phyloP scores from a whole-genome alignment of 345 rosid genomes.

The Bretschneidera sinensis region DNA sequence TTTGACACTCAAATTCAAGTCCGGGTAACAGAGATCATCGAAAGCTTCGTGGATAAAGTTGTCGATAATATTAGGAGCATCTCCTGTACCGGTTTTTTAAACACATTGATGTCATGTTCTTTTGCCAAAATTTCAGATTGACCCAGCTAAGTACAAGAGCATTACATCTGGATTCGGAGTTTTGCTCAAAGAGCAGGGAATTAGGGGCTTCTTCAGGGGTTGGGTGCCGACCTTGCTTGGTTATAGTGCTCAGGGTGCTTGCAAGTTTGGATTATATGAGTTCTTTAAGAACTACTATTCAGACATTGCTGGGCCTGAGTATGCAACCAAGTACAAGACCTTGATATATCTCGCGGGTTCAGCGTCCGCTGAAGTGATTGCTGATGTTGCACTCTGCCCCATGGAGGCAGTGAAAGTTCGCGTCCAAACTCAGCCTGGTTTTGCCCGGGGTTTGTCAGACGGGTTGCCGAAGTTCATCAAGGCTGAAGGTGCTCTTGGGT shows the following conservation, averaged over 20 bases:
- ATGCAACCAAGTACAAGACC: constrained; percentile 80
- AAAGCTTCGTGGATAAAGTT: too few relatives aligned
- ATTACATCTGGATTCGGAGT: constrained; percentile 70
- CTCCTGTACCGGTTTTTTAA: too few relatives aligned
- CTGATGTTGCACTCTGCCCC: constrained; percentile 92
- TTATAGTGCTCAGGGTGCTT: constrained; percentile 95
- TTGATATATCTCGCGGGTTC: constrained; percentile 91
- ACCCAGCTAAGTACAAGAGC: constrained; percentile 83
- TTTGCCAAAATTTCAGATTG: constrained; percentile 48
- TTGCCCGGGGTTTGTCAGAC: constrained; percentile 86
- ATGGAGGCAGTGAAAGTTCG: constrained; percentile 96
- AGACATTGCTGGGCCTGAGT: constrained; percentile 89
- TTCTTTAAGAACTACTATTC: constrained; percentile 92
- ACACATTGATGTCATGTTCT: too few relatives aligned
- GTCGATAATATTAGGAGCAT: too few relatives aligned
- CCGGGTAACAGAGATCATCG: too few relatives aligned
- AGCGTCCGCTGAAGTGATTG: constrained; percentile 87
- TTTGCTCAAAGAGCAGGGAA: constrained; percentile 80
- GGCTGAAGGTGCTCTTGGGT: constrained; percentile 75
- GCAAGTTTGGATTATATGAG: constrained; percentile 84
- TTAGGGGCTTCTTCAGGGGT: constrained; percentile 73
- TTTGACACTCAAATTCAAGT: too few relatives aligned
- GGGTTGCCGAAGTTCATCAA: constrained; percentile 81
- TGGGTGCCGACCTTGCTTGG: constrained; percentile 95
- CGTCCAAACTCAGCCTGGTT: constrained; percentile 95